Percentiles rank a stretch among this genome's conserved stretches.
These are phyloP conservation scores for Gaertneriomyces semiglobifer DNA, from an alignment of 192 early-diverging fungal genomes.

Conservation along the genomic window DNA sequence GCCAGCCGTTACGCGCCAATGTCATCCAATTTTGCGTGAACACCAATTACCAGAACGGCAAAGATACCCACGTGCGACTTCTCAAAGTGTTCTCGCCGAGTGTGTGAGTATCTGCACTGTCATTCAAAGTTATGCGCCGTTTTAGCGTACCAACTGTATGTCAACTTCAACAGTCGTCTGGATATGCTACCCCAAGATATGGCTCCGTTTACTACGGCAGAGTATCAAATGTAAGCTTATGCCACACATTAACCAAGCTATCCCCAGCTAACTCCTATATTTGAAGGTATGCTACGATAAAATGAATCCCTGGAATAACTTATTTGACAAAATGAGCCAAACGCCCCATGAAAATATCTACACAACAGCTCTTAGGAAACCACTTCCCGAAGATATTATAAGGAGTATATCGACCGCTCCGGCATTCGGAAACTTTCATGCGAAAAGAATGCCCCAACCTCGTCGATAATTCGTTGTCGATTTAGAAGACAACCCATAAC, in stretches of 20 bases:
- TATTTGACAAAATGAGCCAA: too few relatives aligned
- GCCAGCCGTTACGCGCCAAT: conserved; percentile 52
- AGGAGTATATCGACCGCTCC: conserved; percentile 28
- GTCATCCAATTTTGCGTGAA: conserved; percentile 68
- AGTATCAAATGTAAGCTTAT: conserved; percentile 41
- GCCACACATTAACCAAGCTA: too few relatives aligned
- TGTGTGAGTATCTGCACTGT: conserved; percentile 42
- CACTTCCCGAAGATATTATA: not conserved
- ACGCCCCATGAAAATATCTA: too few relatives aligned
- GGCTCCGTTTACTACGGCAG: conserved; percentile 44
- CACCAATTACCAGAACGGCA: conserved; percentile 74
- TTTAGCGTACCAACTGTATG: not conserved
- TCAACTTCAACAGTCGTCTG: conserved; percentile 17
- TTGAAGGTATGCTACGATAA: too few relatives aligned
- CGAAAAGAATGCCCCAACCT: conserved; percentile 38
- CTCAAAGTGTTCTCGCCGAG: conserved; percentile 61
- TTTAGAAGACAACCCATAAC: conserved; percentile 35
- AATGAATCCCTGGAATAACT: too few relatives aligned
- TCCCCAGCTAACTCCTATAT: too few relatives aligned
- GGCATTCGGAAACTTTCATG: conserved; percentile 35
- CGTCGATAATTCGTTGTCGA: conserved; percentile 35
- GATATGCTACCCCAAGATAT: conserved; percentile 39
- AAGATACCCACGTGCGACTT: conserved; percentile 79
- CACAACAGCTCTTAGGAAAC: too few relatives aligned
- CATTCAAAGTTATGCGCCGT: not conserved